phyloP scores from a whole-genome alignment of 1,284 basidiomycete genomes.

The Takashimella koratensis region DNA sequence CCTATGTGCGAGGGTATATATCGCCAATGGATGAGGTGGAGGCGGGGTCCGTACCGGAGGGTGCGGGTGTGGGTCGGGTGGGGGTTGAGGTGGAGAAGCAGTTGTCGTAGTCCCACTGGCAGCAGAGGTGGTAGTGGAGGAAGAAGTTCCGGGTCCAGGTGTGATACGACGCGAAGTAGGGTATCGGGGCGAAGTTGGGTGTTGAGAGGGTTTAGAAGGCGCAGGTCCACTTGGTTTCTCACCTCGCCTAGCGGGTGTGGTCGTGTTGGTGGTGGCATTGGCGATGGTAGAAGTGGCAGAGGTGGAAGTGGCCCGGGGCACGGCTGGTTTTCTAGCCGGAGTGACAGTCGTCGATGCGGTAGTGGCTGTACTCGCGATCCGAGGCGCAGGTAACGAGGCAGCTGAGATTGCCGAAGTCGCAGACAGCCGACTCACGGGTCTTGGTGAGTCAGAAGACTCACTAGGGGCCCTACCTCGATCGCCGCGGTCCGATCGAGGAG shows the following conservation, averaged over 20 bases:
- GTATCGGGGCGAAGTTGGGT: conserved; percentile 32
- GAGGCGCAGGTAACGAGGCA: not conserved
- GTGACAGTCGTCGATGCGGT: not conserved
- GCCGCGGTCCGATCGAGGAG: not conserved
- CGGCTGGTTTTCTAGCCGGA: not conserved
- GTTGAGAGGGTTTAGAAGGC: conserved; percentile 14
- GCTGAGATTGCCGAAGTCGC: not conserved
- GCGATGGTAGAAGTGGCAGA: not conserved
- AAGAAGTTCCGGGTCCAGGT: not conserved
- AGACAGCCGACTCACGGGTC: not conserved
- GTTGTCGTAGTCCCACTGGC: too few relatives aligned
- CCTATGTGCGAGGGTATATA: conserved; percentile 76
- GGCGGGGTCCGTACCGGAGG: conserved; percentile 53
- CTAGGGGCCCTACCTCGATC: not conserved
- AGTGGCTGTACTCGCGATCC: not conserved
- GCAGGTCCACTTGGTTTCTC: conserved; percentile 1
- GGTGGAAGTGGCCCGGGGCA: not conserved
- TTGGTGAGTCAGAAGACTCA: not conserved
- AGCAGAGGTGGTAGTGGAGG: conserved; percentile 34
- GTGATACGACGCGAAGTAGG: not conserved
- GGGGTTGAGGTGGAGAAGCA: conserved; percentile 48
- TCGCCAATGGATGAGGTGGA: conserved; percentile 60
- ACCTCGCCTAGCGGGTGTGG: conserved; percentile 1
- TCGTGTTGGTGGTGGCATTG: not conserved
- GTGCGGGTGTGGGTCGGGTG: conserved; percentile 68